A percentile compares a stretch with the other conserved stretches of the same genome.
Conservation (phyloP, 768 basidiomycete genomes). For the Tricholoma sp. region DNA sequence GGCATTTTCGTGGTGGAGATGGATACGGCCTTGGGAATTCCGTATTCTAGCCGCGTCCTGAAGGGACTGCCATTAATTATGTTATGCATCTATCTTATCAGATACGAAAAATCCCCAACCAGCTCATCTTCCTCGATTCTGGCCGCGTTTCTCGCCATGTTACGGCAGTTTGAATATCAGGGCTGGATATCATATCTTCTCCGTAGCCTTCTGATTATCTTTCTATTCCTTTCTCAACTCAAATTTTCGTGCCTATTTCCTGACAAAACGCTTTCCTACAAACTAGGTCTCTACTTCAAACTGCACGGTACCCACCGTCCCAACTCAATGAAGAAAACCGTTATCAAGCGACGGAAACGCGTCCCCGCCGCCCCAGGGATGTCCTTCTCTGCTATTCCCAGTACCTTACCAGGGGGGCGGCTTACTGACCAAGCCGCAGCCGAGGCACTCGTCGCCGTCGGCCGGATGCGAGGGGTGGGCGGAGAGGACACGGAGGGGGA, state of each 20-base stretch:
- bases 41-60: too few species aligned
- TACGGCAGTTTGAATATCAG: too few species aligned
- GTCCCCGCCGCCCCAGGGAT: constrained; percentile 81
- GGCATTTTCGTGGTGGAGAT: too few species aligned
- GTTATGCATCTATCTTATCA: too few species aligned
- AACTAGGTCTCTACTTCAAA: constrained; percentile 92
- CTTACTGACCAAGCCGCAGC: constrained; percentile 86
- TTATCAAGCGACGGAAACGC: constrained; percentile 97
- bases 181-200: not conserved
- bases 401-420: constrained; percentile 22
- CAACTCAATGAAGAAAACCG: constrained; percentile 98
- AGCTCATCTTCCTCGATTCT: too few species aligned
- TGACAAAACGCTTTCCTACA: constrained; percentile 12
- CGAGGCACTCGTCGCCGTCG: constrained; percentile 82
- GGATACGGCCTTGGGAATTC: too few species aligned
- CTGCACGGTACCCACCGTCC: constrained; percentile 96
- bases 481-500: constrained; percentile 33
- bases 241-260: constrained; percentile 7
- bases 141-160: too few species aligned
- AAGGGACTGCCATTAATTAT: too few species aligned
- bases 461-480: constrained; percentile 40
- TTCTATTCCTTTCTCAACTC: constrained; percentile 10
- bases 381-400: constrained; percentile 5
- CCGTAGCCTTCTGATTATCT: not conserved
- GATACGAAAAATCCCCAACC: too few species aligned